A percentile compares a stretch with the other conserved stretches of the same genome.
Conservation (phyloP, 2,329 filamentous ascomycete species). For the Penicillium sp. region DNA sequence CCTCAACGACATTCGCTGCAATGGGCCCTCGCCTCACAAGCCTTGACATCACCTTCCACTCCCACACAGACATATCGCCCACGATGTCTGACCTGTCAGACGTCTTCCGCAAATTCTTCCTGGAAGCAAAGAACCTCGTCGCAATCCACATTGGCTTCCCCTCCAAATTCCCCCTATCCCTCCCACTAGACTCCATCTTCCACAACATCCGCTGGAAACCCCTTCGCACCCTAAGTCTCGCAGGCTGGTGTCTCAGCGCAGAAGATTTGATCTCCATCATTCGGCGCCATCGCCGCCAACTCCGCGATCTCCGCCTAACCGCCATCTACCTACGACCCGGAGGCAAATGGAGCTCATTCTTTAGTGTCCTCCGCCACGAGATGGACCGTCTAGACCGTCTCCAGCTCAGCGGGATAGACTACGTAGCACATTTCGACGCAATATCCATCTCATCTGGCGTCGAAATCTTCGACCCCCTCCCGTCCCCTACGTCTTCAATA, state of each 20-base stretch:
- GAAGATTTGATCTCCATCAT: conserved; percentile 65
- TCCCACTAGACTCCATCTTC: conserved; percentile 65
- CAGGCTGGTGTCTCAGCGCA: conserved; percentile 65
- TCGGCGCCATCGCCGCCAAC: conserved; percentile 58
- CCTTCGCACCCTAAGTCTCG: conserved; percentile 66
- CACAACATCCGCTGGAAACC: conserved; percentile 65
- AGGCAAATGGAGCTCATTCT: conserved; percentile 64
- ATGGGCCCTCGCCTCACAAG: conserved; percentile 63
- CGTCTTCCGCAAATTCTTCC: conserved; percentile 63
- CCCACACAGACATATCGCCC: conserved; percentile 59
- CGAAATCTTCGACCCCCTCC: conserved; percentile 20
- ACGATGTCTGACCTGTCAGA: conserved; percentile 62
- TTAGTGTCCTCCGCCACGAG: conserved; percentile 59
- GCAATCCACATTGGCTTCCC: conserved; percentile 69
- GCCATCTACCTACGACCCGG: conserved; percentile 65
- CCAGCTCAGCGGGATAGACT: conserved; percentile 65
- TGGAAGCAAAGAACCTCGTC: conserved; percentile 62
- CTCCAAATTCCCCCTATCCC: conserved; percentile 58
- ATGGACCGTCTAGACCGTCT: conserved; percentile 65
- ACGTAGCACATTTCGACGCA: conserved; percentile 59
- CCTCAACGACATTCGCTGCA: conserved; percentile 53
- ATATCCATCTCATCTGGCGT: conserved; percentile 28
- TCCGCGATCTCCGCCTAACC: conserved; percentile 63
- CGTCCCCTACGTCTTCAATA: conserved; percentile 20
- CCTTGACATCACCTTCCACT: conserved; percentile 67